Evolutionary conservation across 2,329 filamentous ascomycete species (phyloP).

Genomic region (Orbilia ellipsospora): DNA sequence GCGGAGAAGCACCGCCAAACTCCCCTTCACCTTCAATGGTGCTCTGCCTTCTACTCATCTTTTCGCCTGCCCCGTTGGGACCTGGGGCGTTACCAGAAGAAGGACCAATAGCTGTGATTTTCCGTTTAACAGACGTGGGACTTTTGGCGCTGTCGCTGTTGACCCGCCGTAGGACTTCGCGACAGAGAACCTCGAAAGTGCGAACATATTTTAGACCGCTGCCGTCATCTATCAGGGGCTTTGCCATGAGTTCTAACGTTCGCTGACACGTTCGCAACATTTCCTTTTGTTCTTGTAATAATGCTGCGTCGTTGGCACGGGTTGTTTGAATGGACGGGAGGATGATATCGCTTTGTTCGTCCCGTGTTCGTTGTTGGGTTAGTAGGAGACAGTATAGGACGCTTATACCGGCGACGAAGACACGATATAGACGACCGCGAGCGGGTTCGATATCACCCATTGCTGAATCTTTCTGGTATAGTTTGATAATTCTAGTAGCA

Average conservation of each 20-base stretch:
- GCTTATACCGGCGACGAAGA: conserved; percentile 53
- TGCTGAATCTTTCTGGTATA: conserved; percentile 52
- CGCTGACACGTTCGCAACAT: conserved; percentile 48
- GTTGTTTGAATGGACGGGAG: conserved; percentile 48
- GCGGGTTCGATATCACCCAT: conserved; percentile 54
- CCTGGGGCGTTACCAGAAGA: background rate
- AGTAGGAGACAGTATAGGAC: conserved; percentile 47
- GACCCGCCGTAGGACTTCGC: conserved; percentile 45
- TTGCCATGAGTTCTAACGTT: conserved; percentile 52
- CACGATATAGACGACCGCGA: conserved; percentile 46
- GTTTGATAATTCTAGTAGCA: conserved; percentile 47
- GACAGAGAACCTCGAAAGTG: conserved; percentile 53
- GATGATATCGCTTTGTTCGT: conserved; percentile 52
- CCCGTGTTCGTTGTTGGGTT: conserved; percentile 50
- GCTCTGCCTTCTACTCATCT: conserved; percentile 48
- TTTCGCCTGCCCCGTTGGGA: conserved; percentile 8
- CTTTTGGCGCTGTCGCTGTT: conserved; percentile 38
- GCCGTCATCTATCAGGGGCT: conserved; percentile 51
- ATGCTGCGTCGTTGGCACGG: conserved; percentile 45
- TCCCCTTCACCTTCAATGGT: conserved; percentile 50
- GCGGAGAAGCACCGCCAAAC: conserved; percentile 52
- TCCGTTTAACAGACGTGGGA: conserved; percentile 37
- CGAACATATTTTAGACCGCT: conserved; percentile 52
- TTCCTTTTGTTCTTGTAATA: conserved; percentile 53
- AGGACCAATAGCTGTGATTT: conserved; percentile 13